Percentiles rank a stretch among this genome's conserved stretches.
Evolutionary conservation across 2,329 filamentous ascomycete species (phyloP).

Genomic region (Epichloe baconii): DNA sequence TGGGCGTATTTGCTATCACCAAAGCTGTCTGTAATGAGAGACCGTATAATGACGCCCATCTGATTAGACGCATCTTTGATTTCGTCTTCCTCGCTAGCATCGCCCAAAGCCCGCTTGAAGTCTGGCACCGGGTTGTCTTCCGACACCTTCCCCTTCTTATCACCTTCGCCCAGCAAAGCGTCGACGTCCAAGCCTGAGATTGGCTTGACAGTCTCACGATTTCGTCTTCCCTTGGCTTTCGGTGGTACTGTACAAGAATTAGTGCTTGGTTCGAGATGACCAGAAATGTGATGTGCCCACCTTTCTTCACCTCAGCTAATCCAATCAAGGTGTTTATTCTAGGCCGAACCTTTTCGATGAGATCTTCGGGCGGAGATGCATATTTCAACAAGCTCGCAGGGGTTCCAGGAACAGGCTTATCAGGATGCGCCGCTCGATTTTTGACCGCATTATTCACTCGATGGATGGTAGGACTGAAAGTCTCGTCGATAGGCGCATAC

Average conservation of each 20-base stretch:
- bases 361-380: constrained; percentile 54
- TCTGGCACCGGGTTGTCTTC: constrained; percentile 73
- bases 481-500: constrained; percentile 67
- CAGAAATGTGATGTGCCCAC: constrained; percentile 22
- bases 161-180: constrained; percentile 53
- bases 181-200: constrained; percentile 84
- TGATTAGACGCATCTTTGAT: constrained; percentile 59
- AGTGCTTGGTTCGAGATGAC: neutral
- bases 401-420: constrained; percentile 47
- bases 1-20: constrained; percentile 63
- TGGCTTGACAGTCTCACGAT: constrained; percentile 60
- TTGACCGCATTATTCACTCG: constrained; percentile 77
- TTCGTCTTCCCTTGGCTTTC: constrained; percentile 62
- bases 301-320: constrained; percentile 72
- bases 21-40: constrained; percentile 57
- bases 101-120: constrained; percentile 67
- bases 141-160: constrained; percentile 30
- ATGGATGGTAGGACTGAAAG: constrained; percentile 76
- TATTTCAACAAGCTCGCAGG: constrained; percentile 57
- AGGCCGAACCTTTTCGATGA: constrained; percentile 43
- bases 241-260: constrained; percentile 48
- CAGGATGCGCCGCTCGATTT: constrained; percentile 64
- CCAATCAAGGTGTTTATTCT: constrained; percentile 53
- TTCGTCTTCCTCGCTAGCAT: constrained; percentile 43
- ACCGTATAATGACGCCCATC: constrained; percentile 58